Base-by-base conservation (phyloP, 305 asterid genomes). In the Fraxinus greggii region DNA sequence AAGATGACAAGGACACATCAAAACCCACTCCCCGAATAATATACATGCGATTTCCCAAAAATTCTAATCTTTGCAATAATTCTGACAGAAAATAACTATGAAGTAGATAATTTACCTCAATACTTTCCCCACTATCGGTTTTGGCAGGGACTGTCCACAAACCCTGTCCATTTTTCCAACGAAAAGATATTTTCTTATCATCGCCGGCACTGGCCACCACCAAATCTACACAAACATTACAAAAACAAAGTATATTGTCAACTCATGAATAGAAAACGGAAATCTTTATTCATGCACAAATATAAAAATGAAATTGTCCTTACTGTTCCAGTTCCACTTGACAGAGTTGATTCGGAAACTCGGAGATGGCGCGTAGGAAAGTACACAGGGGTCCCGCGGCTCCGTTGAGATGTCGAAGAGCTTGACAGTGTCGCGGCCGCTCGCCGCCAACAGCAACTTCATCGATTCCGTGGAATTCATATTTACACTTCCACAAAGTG, bases 291-390 rank as follows among this genome's bases (percentile, higher is more conserved):
- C 35, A 70, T 70, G 42, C 72, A 65, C 26, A 59, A 21, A 77
- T 35, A 63, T 10, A 67, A 75, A 82, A 77, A 67, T 75, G 61
- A 69, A 61, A 5, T 69, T 40, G 73, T 82, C 51, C 86, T 91
- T 86, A 97, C 99, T 97, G 85, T 97, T 94, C 90, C 91, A 97
- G 84, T 93, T 97, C 99, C 99, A 97, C 91, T 92, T 94, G 87
- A 93, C 91, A 76, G 98, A 93, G 83, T 92, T 92, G 21, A 97
- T 92, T 21, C 95, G 98, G 32, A 36, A 89, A 36, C 96, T 95
- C 13, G 97, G 94, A 26, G 97, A 91, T 17, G 99, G 98, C 78
- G 90, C 80, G 83, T 92, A 88, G 80, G 91, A 91, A 86, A 94
- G 92, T 36, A 92, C 90, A 86, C 97, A 97, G 73, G 97, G 98